These are phyloP conservation scores for Pterocarpus santalinus DNA, from an alignment of 306 rosid species.

Conservation along the genomic window DNA sequence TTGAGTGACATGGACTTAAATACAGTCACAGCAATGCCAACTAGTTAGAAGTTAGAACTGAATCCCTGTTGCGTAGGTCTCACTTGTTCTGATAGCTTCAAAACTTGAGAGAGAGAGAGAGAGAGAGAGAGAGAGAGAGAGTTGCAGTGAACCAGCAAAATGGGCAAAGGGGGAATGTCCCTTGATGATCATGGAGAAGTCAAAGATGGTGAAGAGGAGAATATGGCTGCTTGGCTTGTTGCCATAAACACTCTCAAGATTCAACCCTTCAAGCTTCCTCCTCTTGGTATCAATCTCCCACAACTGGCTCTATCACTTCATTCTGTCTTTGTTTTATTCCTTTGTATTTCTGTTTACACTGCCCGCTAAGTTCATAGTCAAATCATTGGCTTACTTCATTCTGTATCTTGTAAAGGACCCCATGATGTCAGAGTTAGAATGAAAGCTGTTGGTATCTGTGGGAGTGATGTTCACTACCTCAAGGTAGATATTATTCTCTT, in stretches of 20 bases:
- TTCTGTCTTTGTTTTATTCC: background rate
- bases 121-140: background rate
- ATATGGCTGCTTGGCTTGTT: constrained; percentile 96
- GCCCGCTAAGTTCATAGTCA: constrained; percentile 4
- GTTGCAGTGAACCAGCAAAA: constrained; percentile 44
- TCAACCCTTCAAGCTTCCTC: constrained; percentile 85
- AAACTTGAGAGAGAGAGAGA: background rate
- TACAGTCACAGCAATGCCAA: background rate
- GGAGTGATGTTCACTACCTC: constrained; percentile 94
- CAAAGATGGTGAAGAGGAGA: constrained; percentile 63
- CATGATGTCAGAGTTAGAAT: constrained; percentile 76
- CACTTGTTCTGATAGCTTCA: constrained; percentile 5
- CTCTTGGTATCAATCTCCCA: constrained; percentile 64
- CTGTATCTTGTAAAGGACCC: constrained; percentile 63
- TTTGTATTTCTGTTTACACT: background rate
- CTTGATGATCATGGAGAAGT: constrained; percentile 53
- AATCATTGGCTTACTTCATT: constrained; percentile 28
- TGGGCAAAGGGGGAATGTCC: constrained; percentile 86
- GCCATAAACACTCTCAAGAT: constrained; percentile 78
- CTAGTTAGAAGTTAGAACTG: background rate
- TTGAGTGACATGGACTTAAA: background rate
- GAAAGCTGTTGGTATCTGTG: constrained; percentile 98
- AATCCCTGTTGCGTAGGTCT: background rate
- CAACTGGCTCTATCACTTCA: background rate
- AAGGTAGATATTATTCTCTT: constrained; percentile 56